Conservation (phyloP, 306 rosid species). For the Fragaria vesca region DNA sequence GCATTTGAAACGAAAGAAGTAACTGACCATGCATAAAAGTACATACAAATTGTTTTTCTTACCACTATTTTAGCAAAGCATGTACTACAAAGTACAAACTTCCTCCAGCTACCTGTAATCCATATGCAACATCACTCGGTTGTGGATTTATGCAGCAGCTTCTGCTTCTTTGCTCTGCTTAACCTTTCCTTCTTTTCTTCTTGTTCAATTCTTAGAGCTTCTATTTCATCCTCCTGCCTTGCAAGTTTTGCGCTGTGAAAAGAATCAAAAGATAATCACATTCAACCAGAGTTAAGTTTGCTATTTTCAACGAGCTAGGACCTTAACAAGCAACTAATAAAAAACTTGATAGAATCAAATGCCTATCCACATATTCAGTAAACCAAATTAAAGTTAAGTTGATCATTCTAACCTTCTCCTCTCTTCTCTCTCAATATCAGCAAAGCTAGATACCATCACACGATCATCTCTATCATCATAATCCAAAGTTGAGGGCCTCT, state of each 20-base stretch:
- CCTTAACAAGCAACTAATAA: not conserved
- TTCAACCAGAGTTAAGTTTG: not conserved
- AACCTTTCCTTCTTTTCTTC: constrained; percentile 2
- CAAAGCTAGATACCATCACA: not conserved
- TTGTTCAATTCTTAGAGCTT: constrained; percentile 1
- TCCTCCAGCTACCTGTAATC: not conserved
- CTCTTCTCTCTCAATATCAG: not conserved
- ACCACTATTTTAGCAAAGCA: not conserved
- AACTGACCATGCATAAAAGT: not conserved
- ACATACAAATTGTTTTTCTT: not conserved
- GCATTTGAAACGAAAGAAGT: not conserved
- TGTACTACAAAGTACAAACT: not conserved
- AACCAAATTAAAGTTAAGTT: not conserved
- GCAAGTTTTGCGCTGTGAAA: constrained; percentile 1
- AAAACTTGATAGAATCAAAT: not conserved
- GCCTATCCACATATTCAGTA: not conserved
- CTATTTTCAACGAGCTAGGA: not conserved
- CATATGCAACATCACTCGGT: not conserved
- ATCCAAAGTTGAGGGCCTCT: not conserved
- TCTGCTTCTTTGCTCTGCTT: not conserved
- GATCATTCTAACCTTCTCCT: not conserved
- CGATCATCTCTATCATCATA: not conserved
- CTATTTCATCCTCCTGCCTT: constrained; percentile 1
- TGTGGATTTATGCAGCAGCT: not conserved
- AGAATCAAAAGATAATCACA: not conserved